Evolutionary conservation across 2,329 filamentous ascomycete species (phyloP), one percentile per base, ranked within the genome.

Genomic region (Colletotrichum truncatum): DNA sequence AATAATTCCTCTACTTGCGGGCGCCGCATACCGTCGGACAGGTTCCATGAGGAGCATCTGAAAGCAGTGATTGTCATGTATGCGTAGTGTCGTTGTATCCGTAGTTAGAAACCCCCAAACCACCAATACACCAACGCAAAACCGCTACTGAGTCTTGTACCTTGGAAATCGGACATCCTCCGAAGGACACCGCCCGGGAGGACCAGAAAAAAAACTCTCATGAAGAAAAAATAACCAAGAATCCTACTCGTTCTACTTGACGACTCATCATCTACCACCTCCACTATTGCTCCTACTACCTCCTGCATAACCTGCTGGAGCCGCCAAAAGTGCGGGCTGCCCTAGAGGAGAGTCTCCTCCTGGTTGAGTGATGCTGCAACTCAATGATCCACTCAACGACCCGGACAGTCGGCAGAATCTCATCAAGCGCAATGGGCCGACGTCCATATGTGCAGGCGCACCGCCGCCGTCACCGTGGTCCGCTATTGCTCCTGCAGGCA

Each of bases 331-430:
- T 52, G 48, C 48, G 48, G 48, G 48, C 30, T 38, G 45, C 26
- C 45, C 45, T 28, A 18, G 45, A 49, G 26, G n/a, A 32, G 46
- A 14, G 43, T 23, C 39, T n/a, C 10, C 28, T 41, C 25, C n/a
- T 18, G 14, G 23, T 63, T 21, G 59, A 58, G 49, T 6, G n/a
- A 55, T 62, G 62, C 57, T 51, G 57, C 62, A 51, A 61, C 62
- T 45, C 62, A 38, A 65, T 65, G 62, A 62, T 62, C 62, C 62
- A 62, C 62, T 48, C 57, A 38, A 38, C 43, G 21, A 55, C 21
- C 56, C 62, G 57, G 62, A 16, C 34, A 38, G 30, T 62, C 26
- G 49, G 62, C 28, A 36, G 57, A 14, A 12, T 62, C 49, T 61
- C 49, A 41, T 11, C 56, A 41, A 43, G 38, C 41, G 23, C 48